Percentiles rank a stretch among this genome's conserved stretches.
phyloP scores from a whole-genome alignment of 2,329 filamentous ascomycete species.

The Cladophialophora immunda region DNA sequence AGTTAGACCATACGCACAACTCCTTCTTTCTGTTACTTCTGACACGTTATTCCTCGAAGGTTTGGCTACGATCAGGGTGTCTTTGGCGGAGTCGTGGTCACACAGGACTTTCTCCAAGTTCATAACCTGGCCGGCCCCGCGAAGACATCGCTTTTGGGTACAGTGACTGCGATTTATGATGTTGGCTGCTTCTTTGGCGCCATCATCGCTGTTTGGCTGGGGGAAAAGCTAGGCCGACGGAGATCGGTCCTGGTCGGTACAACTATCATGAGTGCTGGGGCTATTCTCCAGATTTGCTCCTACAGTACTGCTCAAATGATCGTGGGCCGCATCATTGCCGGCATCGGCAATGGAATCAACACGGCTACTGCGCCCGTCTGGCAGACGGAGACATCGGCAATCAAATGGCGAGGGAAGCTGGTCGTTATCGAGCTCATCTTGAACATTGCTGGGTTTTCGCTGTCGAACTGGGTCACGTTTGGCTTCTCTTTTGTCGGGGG shows the following conservation, averaged over 20 bases:
- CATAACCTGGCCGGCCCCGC: slow-evolving; percentile 54
- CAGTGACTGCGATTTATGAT: slow-evolving; percentile 66
- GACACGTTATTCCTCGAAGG: slow-evolving; percentile 33
- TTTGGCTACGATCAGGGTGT: slow-evolving; percentile 56
- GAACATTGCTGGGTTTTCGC: slow-evolving; percentile 59
- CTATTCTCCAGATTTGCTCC: slow-evolving; percentile 57
- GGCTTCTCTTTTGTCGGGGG: slow-evolving; percentile 58
- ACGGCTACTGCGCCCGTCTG: slow-evolving; percentile 61
- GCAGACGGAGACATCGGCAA: slow-evolving; percentile 60
- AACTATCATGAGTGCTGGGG: slow-evolving; percentile 58
- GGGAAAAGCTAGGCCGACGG: slow-evolving; percentile 59
- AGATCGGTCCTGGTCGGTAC: slow-evolving; percentile 59
- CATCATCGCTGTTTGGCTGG: slow-evolving; percentile 54
- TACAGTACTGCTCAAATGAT: slow-evolving; percentile 60
- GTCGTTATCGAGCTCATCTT: slow-evolving; percentile 60
- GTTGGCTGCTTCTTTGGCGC: slow-evolving; percentile 68
- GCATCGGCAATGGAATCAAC: slow-evolving; percentile 62
- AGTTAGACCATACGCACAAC: background rate
- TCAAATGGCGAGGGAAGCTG: slow-evolving; percentile 55
- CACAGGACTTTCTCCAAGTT: slow-evolving; percentile 60
- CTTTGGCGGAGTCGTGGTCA: slow-evolving; percentile 65
- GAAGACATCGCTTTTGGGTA: slow-evolving; percentile 46
- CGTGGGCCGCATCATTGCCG: slow-evolving; percentile 56
- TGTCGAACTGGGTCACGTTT: slow-evolving; percentile 63
- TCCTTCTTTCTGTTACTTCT: background rate